Evolutionary conservation across 1,139 yeast species (phyloP).

Genomic region (Yamadazyma mexicana): DNA sequence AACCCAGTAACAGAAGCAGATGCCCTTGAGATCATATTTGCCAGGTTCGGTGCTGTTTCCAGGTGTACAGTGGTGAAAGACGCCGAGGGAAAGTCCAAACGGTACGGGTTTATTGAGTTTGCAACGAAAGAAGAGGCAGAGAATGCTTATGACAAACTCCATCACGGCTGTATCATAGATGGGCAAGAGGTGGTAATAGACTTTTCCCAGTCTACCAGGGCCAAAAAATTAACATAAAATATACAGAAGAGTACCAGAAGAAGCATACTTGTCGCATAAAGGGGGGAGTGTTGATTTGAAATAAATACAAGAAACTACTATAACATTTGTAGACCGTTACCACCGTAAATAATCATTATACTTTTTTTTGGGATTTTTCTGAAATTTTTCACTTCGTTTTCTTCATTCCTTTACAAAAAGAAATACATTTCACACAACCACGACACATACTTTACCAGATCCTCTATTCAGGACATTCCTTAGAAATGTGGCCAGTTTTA

Average conservation of each 20-base stretch:
- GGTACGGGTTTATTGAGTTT: constrained; percentile 66
- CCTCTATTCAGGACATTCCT: constrained; percentile 29
- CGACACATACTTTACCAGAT: not conserved
- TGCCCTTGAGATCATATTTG: constrained; percentile 54
- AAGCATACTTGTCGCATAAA: too few species aligned
- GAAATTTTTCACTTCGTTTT: not conserved
- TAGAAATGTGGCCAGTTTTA: constrained; percentile 35
- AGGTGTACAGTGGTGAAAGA: constrained; percentile 52
- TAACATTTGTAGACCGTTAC: constrained; percentile 5
- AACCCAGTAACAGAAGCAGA: constrained; percentile 59
- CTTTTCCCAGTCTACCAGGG: constrained; percentile 57
- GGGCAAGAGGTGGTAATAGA: constrained; percentile 66
- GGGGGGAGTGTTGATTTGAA: constrained; percentile 1
- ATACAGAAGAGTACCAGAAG: too few species aligned
- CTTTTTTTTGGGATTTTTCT: not conserved
- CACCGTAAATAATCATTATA: not conserved
- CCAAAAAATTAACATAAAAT: constrained; percentile 12
- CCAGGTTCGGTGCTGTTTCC: constrained; percentile 56
- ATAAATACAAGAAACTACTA: constrained; percentile 7
- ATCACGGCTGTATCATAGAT: constrained; percentile 57
- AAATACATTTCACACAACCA: not conserved
- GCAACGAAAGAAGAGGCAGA: constrained; percentile 52
- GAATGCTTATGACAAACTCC: constrained; percentile 58
- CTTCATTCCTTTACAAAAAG: not conserved
- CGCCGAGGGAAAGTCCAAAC: constrained; percentile 47